Base-by-base conservation (phyloP, 345 rosid genomes). In the Citrus trifoliata region DNA sequence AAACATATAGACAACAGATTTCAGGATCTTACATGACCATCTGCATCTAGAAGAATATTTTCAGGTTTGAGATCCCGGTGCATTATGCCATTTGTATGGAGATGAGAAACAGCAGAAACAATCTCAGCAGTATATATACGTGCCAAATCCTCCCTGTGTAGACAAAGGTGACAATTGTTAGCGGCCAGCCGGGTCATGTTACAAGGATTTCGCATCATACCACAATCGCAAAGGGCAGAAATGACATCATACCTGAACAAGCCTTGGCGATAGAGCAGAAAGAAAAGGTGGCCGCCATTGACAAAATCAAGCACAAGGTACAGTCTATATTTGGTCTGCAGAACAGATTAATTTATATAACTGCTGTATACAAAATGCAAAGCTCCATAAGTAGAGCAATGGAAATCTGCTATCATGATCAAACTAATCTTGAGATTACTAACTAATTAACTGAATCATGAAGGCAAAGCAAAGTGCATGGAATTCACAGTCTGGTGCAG, bases 61-160 rank as follows among this genome's bases (percentile, higher is more conserved):
- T 86, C 91, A 64, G 89, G 88, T 81, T 86, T 84, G 67, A 83
- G 85, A 71, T 86, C 89, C 69, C 89, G 83, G 40, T 86, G 89
- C 89, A 86, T 86, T 75, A 85, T 83, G 71, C 87, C 85, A 62
- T 81, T 80, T 37, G 81, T 78, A 64, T 84, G 91, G 74, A 86
- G 85, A 79, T 86, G 87, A 75, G 77, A 75, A 46, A 86, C 83
- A 7, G 87, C 85, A 79, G 82, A 88, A 77, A 84, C 88, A 71
- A 88, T 81, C 82, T 84, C 89, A 71, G 89, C 89, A 56, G 85
- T 84, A 80, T 86, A 86, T 66, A 83, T 51, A 10, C 87, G 85
- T 18, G 89, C 89, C 74, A 86, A 77, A 70, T 86, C 87, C 85
- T 86, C 89, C 62, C 87, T 86, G 63, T 28, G 27, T 33, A 58